phyloP scores from a whole-genome alignment of 495 filamentous ascomycete genomes.

The Trichoderma erinaceum region DNA sequence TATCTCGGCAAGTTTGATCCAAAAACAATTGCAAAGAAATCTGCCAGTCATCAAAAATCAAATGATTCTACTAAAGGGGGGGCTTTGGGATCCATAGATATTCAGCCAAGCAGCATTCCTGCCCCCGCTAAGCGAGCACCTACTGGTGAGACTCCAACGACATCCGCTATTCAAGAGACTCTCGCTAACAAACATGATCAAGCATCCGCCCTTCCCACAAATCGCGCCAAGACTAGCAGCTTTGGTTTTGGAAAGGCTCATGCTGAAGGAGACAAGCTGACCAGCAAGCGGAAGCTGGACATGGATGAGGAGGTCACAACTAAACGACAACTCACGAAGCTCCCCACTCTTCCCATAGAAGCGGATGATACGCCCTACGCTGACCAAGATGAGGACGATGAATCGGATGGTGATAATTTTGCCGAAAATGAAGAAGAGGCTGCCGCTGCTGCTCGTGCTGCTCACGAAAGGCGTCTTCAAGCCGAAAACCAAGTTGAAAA shows the following conservation, averaged over 20 bases:
- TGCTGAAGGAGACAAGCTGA: constrained; percentile 58
- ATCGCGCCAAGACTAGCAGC: constrained; percentile 67
- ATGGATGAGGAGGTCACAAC: constrained; percentile 84
- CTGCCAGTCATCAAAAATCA: constrained; percentile 51
- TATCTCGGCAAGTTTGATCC: constrained; percentile 84
- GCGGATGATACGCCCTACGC: constrained; percentile 52
- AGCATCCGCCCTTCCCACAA: constrained; percentile 51
- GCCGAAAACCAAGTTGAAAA: constrained; percentile 13
- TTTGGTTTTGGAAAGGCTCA: constrained; percentile 73
- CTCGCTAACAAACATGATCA: constrained; percentile 28
- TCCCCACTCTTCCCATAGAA: constrained; percentile 67
- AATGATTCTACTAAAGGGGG: constrained; percentile 27
- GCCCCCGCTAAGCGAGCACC: constrained; percentile 49
- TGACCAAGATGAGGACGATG: constrained; percentile 57
- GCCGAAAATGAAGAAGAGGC: constrained; percentile 80
- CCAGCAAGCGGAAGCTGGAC: constrained; percentile 66
- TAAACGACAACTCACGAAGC: constrained; percentile 78
- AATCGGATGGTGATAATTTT: constrained; percentile 70
- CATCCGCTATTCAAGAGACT: constrained; percentile 20
- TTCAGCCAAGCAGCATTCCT: constrained; percentile 29
- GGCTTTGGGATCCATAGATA: constrained; percentile 25
- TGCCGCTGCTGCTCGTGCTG: constrained; percentile 74
- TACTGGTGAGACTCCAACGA: constrained; percentile 36
- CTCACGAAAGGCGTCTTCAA: constrained; percentile 45
- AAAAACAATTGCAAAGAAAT: constrained; percentile 75